Percentiles rank a stretch among this genome's conserved stretches.
phyloP scores from a whole-genome alignment of 257 asterid species.

The Ocimum tenuiflorum region DNA sequence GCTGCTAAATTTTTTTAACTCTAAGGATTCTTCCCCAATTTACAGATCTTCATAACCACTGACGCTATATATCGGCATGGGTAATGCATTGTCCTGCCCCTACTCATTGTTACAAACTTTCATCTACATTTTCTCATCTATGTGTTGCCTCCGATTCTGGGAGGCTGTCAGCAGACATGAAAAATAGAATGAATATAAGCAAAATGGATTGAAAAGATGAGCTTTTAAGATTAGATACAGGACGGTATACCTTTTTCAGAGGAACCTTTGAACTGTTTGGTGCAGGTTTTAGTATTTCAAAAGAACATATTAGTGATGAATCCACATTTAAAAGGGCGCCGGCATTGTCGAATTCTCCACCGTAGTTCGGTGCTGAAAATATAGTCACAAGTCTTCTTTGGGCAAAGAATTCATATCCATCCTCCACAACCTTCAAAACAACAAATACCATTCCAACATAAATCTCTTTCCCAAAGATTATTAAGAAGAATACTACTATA shows the following conservation, averaged over 20 bases:
- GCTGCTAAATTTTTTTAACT: neutral
- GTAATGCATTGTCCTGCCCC: slow-evolving; percentile 7
- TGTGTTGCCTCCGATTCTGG: slow-evolving; percentile 37
- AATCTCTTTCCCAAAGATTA: neutral
- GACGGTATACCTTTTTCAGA: slow-evolving; percentile 50
- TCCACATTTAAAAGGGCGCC: slow-evolving; percentile 74
- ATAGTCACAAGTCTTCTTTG: slow-evolving; percentile 59
- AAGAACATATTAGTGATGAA: slow-evolving; percentile 59
- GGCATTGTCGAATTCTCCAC: slow-evolving; percentile 74
- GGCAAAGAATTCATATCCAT: slow-evolving; percentile 83
- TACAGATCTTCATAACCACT: neutral
- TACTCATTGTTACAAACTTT: slow-evolving; percentile 19
- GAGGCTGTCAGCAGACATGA: slow-evolving; percentile 30
- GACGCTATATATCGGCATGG: neutral
- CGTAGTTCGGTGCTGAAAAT: slow-evolving; percentile 73
- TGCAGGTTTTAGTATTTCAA: slow-evolving; percentile 63
- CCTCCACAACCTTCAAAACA: slow-evolving; percentile 70
- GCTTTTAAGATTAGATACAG: neutral
- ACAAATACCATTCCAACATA: neutral
- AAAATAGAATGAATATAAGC: neutral
- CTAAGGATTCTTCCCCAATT: slow-evolving; percentile 5
- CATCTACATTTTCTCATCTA: slow-evolving; percentile 25
- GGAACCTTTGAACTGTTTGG: slow-evolving; percentile 33
- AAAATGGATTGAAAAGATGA: neutral
- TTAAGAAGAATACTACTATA: neutral